phyloP scores from a whole-genome alignment of 2,329 filamentous ascomycete genomes.

The Trichoderma polysporum region DNA sequence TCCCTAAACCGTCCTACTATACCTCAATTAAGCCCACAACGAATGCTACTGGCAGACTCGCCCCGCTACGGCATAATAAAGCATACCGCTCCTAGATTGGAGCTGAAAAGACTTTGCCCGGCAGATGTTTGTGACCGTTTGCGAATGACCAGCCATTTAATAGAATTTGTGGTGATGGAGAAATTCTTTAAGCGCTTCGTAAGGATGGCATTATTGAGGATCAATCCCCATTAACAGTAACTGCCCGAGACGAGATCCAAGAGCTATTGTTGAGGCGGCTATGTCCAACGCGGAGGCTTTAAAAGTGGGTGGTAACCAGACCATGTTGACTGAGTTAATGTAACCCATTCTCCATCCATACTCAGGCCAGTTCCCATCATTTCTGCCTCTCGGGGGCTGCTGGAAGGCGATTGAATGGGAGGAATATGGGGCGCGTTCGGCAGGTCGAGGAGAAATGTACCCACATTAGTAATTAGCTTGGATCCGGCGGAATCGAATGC shows the following conservation, averaged over 20 bases:
- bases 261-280: not conserved
- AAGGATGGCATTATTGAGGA: too few relatives aligned
- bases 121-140: too few relatives aligned
- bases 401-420: too few relatives aligned
- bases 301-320: constrained; percentile 5
- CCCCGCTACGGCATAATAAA: not conserved
- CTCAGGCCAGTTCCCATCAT: not conserved
- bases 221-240: constrained; percentile 7
- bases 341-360: constrained; percentile 3
- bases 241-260: not conserved
- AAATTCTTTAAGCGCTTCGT: too few relatives aligned
- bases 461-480: constrained; percentile 11
- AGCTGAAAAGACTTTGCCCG: too few relatives aligned
- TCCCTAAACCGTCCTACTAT: not conserved
- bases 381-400: not conserved
- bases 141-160: too few relatives aligned
- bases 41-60: not conserved
- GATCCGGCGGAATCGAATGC: not conserved
- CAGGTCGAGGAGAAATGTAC: not conserved
- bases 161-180: too few relatives aligned
- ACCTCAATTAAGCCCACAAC: not conserved
- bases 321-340: not conserved
- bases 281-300: constrained; percentile 3
- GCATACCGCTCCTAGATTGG: not conserved
- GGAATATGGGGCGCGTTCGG: too few relatives aligned